Conservation (phyloP, 2,329 filamentous ascomycete genomes). For the Talaromyces amestolkiae region DNA sequence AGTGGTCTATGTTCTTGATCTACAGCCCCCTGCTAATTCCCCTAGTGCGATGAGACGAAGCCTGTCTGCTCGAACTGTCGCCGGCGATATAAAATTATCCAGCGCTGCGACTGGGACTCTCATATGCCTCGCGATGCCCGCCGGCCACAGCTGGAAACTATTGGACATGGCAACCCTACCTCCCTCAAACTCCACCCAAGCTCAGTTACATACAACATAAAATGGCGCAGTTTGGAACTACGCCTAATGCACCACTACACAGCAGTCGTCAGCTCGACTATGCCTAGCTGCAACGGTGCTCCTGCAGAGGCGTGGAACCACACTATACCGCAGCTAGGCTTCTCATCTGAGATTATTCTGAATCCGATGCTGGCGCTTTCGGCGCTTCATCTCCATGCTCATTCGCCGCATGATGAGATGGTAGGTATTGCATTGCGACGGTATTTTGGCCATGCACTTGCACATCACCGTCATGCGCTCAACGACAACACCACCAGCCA, state of each 20-base stretch:
- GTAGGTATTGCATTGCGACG: neutral
- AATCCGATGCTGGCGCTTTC: neutral
- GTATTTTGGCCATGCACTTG: neutral
- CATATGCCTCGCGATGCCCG: neutral
- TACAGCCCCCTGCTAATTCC: neutral
- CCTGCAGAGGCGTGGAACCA: neutral
- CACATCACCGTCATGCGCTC: neutral
- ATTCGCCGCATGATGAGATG: neutral
- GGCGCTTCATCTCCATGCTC: neutral
- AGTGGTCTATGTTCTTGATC: neutral
- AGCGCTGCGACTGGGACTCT: neutral
- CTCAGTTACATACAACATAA: neutral
- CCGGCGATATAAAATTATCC: neutral
- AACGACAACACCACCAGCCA: neutral
- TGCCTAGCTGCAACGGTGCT: neutral
- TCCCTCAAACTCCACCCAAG: neutral
- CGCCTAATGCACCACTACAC: neutral
- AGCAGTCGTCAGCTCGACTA: neutral
- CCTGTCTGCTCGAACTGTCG: neutral
- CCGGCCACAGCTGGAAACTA: neutral
- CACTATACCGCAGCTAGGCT: neutral
- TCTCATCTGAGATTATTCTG: neutral
- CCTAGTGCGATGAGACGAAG: neutral
- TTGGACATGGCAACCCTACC: neutral
- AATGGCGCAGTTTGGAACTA: neutral